These are phyloP conservation scores for Flaveria bidentis DNA, from an alignment of 129 eudicot genomes.

Conservation along the genomic window DNA sequence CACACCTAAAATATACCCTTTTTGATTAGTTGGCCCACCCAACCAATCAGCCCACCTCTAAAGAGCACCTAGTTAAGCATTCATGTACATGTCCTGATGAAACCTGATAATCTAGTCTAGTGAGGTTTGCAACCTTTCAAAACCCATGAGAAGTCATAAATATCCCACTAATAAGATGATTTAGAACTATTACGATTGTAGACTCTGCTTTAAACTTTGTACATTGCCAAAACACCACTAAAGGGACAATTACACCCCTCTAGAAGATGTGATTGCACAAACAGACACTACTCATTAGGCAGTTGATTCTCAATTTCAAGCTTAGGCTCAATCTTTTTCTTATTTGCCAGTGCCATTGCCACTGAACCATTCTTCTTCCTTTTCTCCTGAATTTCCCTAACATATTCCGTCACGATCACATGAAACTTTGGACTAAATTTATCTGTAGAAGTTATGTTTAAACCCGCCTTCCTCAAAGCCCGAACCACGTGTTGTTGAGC, in stretches of 20 bases:
- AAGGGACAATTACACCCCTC: slow-evolving; percentile 13
- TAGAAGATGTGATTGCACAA: slow-evolving; percentile 19
- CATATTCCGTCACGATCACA: slow-evolving; percentile 53
- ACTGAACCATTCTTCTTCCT: slow-evolving; percentile 43
- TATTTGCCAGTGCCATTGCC: slow-evolving; percentile 25
- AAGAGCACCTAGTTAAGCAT: slow-evolving; percentile 2
- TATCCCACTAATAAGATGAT: slow-evolving; percentile 33
- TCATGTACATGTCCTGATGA: neutral
- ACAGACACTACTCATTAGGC: neutral
- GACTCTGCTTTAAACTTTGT: slow-evolving; percentile 34
- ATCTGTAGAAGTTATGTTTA: slow-evolving; percentile 35
- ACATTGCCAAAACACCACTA: slow-evolving; percentile 34
- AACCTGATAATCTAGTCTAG: no score
- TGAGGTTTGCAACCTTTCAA: no score
- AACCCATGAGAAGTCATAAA: neutral
- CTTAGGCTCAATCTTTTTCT: slow-evolving; percentile 38
- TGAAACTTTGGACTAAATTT: slow-evolving; percentile 53
- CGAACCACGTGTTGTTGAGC: slow-evolving; percentile 51
- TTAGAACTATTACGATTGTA: slow-evolving; percentile 24
- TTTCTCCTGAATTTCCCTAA: slow-evolving; percentile 50
- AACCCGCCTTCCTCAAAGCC: slow-evolving; percentile 59
- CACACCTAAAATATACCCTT: neutral
- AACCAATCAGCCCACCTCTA: neutral
- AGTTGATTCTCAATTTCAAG: slow-evolving; percentile 36
- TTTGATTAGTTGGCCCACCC: neutral